Evolutionary conservation across 164 flowering plant species (phyloP), one percentile per base, ranked within the genome.

Genomic region (Nelumbo lutea): DNA sequence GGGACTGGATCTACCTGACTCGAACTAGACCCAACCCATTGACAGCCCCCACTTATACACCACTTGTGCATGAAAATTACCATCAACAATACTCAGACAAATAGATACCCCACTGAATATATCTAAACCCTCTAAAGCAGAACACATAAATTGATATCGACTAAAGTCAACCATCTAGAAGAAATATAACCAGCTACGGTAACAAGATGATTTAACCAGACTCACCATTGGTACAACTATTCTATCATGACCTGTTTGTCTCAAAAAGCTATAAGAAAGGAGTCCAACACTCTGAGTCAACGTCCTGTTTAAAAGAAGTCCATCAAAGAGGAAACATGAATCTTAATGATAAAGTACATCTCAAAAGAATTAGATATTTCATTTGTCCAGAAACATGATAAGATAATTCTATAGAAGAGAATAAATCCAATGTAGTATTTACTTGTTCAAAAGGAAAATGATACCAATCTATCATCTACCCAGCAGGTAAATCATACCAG

Each of bases 211-310:
- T 39, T 9, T 52, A 15, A 68, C 43, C 51, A 66, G 48, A 78
- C 90, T 83, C 77, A 95, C 99, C 96, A 89, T 88, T 6, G 99
- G 99, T 55, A 95, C 99, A 39, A 92, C 95, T 66, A 92, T 89
- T 73, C 92, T 88, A 81, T 89, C 88, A 68, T 78, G 76, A 55
- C 90, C 87, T 8, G 86, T 87, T 71, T 67, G 78, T 15, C 82
- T 82, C 84, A 95, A 77, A 75, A 88, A 95, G 66, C 97, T 89
- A 69, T 89, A 95, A 15, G 98, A 92, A 38, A 95, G 88, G 59
- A 95, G 95, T 72, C 98, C 99, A 68, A 87, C 81, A 79, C 99
- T 95, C 78, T 90, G 96, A 70, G 94, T 88, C 72, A 80, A 70
- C 50, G 64, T 70, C 81, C 99, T 95, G 88, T 56, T 61, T 68